Evolutionary conservation across 305 asterid species (phyloP), one percentile per base, ranked within the genome.

Genomic region (Rubia balearica): DNA sequence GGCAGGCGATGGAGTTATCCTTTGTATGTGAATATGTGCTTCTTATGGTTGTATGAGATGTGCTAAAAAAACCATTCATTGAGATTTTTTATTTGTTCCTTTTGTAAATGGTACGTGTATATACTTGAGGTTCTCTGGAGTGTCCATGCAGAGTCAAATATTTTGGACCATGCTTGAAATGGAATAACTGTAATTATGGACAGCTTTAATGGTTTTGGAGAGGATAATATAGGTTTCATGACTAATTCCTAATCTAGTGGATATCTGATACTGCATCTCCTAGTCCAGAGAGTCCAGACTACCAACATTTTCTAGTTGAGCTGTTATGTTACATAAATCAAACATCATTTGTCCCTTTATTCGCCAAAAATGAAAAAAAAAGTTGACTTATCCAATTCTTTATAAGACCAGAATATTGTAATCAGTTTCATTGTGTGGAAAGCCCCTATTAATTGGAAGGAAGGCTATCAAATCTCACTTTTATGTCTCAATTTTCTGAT

Each of bases 381-480:
- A 27, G 7, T 16, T 19, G 21, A 40, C 30, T 8, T 22, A 21
- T 16, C 7, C 21, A 6, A 16, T 45, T 66, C 13, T 56, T 33
- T 33, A 3, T 33, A 5, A 33, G 38, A 51, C 21, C 10, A 12
- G 0, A 9, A 55, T 16, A 8, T 19, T 33, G 62, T 19, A 45
- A 24, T 55, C 49, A 41, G 61, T 51, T 51, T 51, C 22, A n/a
- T 51, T 57, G 8, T 48, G 22, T 67, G 33, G 51, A 36, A 57
- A 42, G 30, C 53, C 43, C 71, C n/a, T 30, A 22, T 69, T 40
- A 19, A 10, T 41, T 22, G 43, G 24, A 14, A 4, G 16, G 51
- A 62, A n/a, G 64, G 64, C 55, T 46, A 55, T 63, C 33, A 2
- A 38, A 62, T 21, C 70, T 13, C 66, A 64, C 16, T 43, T 49